Percentiles rank a stretch among this genome's conserved stretches.
Conservation (phyloP, 768 basidiomycete species). For the Arthromyces matolae region DNA sequence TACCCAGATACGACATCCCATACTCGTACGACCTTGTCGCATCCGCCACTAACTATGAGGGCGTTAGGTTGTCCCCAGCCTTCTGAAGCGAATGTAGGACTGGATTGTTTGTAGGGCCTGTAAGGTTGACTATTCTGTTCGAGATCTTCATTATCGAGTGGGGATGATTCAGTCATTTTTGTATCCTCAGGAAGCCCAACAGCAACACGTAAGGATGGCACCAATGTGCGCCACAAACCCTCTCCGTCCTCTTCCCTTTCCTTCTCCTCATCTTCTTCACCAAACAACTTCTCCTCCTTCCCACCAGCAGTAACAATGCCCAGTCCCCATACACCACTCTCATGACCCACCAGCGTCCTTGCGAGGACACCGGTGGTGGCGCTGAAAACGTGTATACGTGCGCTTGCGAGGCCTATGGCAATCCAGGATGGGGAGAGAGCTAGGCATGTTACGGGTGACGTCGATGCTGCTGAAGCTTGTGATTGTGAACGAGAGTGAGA, state of each 20-base stretch:
- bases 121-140: conserved; percentile 1
- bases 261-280: neutral
- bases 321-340: conserved; percentile 10
- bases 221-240: conserved; percentile 26
- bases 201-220: conserved; percentile 42
- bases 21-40: too few relatives aligned
- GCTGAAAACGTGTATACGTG: conserved; percentile 82
- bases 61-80: too few relatives aligned
- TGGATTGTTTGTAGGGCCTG: conserved; percentile 37
- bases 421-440: conserved; percentile 82
- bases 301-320: conserved; percentile 9
- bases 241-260: neutral
- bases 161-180: too few relatives aligned
- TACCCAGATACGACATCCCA: too few relatives aligned
- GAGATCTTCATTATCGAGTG: conserved; percentile 3
- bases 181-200: conserved; percentile 40
- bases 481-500: conserved; percentile 50
- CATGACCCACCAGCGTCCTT: conserved; percentile 33
- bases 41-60: too few relatives aligned
- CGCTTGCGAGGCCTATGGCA: conserved; percentile 85
- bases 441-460: conserved; percentile 83
- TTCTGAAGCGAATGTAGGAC: conserved; percentile 62
- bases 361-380: conserved; percentile 73
- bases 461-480: conserved; percentile 32
- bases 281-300: neutral